phyloP scores from a whole-genome alignment of 2,329 filamentous ascomycete genomes.

The Neurospora sp. region DNA sequence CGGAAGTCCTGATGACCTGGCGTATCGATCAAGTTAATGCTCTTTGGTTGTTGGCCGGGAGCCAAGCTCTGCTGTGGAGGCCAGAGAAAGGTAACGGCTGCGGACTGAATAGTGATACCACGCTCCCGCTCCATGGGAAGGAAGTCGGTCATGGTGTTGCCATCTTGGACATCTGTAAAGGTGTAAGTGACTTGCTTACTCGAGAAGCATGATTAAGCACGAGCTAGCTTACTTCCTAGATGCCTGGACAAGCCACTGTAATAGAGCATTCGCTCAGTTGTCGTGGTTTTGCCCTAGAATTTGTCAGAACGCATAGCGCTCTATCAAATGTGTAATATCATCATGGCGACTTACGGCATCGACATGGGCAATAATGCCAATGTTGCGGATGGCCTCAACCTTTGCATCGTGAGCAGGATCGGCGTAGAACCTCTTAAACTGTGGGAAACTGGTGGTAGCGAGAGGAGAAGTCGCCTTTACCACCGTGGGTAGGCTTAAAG shows the following conservation, averaged over 20 bases:
- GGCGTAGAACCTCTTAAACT: constrained; percentile 8
- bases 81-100: constrained; percentile 93
- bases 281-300: constrained; percentile 80
- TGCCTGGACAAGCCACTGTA: constrained; percentile 84
- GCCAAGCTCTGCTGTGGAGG: constrained; percentile 40
- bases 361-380: constrained; percentile 97
- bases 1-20: constrained; percentile 96
- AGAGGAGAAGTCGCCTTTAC: not conserved
- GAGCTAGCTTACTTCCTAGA: constrained; percentile 53
- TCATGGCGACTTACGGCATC: constrained; percentile 55
- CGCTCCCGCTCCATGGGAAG: constrained; percentile 83
- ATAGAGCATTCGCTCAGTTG: constrained; percentile 97
- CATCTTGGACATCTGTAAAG: constrained; percentile 73
- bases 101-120: constrained; percentile 96
- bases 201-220: not conserved
- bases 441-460: not conserved
- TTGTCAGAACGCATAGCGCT: constrained; percentile 7
- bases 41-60: constrained; percentile 43
- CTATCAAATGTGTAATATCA: not conserved
- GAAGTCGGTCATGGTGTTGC: constrained; percentile 95
- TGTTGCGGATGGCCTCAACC: constrained; percentile 70
- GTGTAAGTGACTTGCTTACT: not conserved
- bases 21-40: constrained; percentile 88
- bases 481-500: not conserved
- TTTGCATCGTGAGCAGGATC: constrained; percentile 24